Percentiles rank a stretch among this genome's conserved stretches.
Conservation (phyloP, 2,329 filamentous ascomycete genomes). For the Pyricularia grisea region DNA sequence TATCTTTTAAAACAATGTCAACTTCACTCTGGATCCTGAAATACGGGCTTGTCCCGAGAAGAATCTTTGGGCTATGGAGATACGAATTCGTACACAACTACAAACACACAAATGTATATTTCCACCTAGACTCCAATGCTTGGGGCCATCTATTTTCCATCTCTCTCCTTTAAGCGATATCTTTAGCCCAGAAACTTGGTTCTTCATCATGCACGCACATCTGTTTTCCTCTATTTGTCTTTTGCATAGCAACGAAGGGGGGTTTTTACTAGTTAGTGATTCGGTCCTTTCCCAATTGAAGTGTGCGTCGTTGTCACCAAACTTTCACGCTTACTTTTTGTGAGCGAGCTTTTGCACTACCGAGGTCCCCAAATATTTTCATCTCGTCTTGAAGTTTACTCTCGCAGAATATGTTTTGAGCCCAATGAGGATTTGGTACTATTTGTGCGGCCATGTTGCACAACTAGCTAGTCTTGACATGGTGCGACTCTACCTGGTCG, state of each 20-base stretch:
- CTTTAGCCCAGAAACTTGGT: not conserved
- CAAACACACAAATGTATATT: not conserved
- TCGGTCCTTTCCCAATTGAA: not conserved
- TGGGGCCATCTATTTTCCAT: not conserved
- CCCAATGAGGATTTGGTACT: not conserved
- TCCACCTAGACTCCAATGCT: not conserved
- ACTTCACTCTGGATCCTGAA: not conserved
- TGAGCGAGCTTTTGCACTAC: not conserved
- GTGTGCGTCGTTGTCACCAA: not conserved
- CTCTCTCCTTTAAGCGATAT: not conserved
- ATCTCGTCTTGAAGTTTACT: not conserved
- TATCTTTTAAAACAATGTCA: not conserved
- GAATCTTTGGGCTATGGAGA: not conserved
- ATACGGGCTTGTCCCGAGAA: not conserved
- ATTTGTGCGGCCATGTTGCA: not conserved
- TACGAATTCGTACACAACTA: not conserved
- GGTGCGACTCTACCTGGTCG: not conserved
- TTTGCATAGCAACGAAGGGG: not conserved
- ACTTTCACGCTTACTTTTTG: not conserved
- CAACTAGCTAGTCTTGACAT: not conserved
- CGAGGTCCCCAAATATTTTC: not conserved
- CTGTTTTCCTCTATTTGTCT: not conserved
- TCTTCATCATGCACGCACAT: not conserved
- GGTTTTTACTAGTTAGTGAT: not conserved
- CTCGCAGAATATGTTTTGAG: not conserved